phyloP scores from a whole-genome alignment of 257 asterid genomes.

The Petrea volubilis region DNA sequence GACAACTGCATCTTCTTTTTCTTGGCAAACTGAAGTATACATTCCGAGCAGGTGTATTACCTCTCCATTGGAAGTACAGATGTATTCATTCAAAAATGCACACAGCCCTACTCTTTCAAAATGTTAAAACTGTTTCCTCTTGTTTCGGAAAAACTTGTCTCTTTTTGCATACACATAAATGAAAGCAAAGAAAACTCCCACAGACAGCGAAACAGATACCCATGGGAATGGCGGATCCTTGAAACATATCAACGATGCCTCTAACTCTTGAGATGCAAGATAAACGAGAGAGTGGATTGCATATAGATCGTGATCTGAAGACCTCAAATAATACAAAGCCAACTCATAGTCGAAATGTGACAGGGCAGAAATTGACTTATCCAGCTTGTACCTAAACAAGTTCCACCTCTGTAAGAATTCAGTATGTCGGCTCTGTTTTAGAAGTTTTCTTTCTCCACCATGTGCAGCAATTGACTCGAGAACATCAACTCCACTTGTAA shows the following conservation, averaged over 20 bases:
- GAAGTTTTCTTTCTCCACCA: constrained; percentile 82
- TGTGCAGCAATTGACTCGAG: constrained; percentile 74
- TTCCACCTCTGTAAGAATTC: constrained; percentile 87
- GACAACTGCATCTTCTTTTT: constrained; percentile 28
- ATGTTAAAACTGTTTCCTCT: constrained; percentile 91
- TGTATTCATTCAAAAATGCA: constrained; percentile 33
- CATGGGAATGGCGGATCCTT: constrained; percentile 97
- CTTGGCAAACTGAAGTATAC: constrained; percentile 31
- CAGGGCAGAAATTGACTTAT: constrained; percentile 69
- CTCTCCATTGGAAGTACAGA: constrained; percentile 39
- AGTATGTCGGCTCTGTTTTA: constrained; percentile 48
- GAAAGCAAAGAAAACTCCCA: constrained; percentile 50
- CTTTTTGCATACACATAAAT: constrained; percentile 60
- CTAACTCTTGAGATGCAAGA: constrained; percentile 79
- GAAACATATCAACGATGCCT: constrained; percentile 80
- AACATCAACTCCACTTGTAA: constrained; percentile 70
- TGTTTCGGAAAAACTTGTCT: constrained; percentile 72
- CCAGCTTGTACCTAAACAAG: constrained; percentile 85
- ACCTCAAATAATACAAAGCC: constrained; percentile 72
- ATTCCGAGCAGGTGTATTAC: constrained; percentile 35
- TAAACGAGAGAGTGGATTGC: constrained; percentile 77
- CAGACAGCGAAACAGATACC: constrained; percentile 52
- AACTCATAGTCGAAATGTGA: constrained; percentile 89
- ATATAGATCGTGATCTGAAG: constrained; percentile 85
- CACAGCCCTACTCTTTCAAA: constrained; percentile 26